Base-by-base conservation (phyloP, 2,329 filamentous ascomycete species). In the Epichloe baconii region DNA sequence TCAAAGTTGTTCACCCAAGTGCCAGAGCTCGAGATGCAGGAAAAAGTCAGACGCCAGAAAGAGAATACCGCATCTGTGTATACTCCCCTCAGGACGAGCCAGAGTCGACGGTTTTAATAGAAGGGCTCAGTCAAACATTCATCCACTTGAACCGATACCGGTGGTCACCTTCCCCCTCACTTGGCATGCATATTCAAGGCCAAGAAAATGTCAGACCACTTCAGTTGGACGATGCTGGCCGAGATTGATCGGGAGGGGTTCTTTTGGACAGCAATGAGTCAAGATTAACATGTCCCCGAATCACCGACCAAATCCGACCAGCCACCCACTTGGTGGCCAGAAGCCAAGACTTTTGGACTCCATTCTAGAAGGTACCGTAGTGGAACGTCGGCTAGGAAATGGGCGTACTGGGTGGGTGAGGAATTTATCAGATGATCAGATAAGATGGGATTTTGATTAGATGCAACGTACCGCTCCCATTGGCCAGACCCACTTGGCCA, bases 361-460 rank as follows among this genome's bases (percentile, higher is more conserved):
- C 17, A 47, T 19, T 2, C 2, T 26, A 5, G 19, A 37, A 23
- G 21, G 14, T 38, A 48, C 4, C 23, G 23, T 48, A 48, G 37
- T 48, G 46, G 38, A 48, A 38, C 14, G 17, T 48, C 34, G 46
- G 34, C 17, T 23, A 35, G 36, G 4, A 15, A 19, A 34, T 11
- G 15, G 12, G 7, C 3, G 23, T 8, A 7, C 7, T 31, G 26
- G 26, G 26, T 31, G 35, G n/a, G 35, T 38, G 44, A 21, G 44
- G 4, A 10, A 6, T 41, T 49, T 43, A 49, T 49, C 47, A 49
- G 47, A 49, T 49, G 51, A 57, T 59, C 57, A 50, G 55, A 56
- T 57, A 56, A 58, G 48, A 52, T 46, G 50, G 47, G 12, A 44
- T 59, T 59, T 58, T 61, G 57, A 63, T 63, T 57, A 62, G 62